These are phyloP conservation scores for Tetrapisispora phaffii DNA, from an alignment of 805 yeast species.

Conservation along the genomic window DNA sequence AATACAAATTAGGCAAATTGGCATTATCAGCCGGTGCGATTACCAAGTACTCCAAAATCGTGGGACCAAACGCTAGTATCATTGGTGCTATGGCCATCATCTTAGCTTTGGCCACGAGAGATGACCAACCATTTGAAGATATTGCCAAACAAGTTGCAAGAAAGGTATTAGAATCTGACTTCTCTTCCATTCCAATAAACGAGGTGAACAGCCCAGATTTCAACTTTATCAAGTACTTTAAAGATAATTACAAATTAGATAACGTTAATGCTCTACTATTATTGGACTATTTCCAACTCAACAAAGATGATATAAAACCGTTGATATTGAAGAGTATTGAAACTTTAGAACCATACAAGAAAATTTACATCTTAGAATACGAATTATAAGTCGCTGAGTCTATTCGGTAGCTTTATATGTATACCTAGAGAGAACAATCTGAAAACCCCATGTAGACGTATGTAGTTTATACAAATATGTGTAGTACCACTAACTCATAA, in stretches of 20 bases:
- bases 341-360: slow-evolving; percentile 19
- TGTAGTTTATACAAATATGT: too few species aligned
- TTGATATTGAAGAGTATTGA: slow-evolving; percentile 14
- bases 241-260: slow-evolving; percentile 8
- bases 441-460: too few species aligned
- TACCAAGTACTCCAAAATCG: slow-evolving; percentile 14
- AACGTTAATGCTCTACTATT: slow-evolving; percentile 14
- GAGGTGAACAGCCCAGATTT: slow-evolving; percentile 14
- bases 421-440: too few species aligned
- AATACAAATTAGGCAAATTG: slow-evolving; percentile 22
- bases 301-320: slow-evolving; percentile 9
- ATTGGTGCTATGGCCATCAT: slow-evolving; percentile 23
- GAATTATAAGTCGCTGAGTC: slow-evolving; percentile 17
- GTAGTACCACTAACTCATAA: too few species aligned
- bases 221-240: slow-evolving; percentile 18
- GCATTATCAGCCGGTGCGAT: slow-evolving; percentile 26
- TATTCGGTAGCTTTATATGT: too few species aligned
- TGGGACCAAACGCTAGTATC: slow-evolving; percentile 14
- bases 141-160: slow-evolving; percentile 26
- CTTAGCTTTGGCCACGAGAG: slow-evolving; percentile 18
- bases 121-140: slow-evolving; percentile 15
- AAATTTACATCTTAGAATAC: slow-evolving; percentile 21
- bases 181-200: slow-evolving; percentile 13
- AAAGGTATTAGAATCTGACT: slow-evolving; percentile 22
- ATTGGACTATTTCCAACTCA: slow-evolving; percentile 7